Conservation (phyloP, 2,329 filamentous ascomycete species). For the Diaporthe capsici region DNA sequence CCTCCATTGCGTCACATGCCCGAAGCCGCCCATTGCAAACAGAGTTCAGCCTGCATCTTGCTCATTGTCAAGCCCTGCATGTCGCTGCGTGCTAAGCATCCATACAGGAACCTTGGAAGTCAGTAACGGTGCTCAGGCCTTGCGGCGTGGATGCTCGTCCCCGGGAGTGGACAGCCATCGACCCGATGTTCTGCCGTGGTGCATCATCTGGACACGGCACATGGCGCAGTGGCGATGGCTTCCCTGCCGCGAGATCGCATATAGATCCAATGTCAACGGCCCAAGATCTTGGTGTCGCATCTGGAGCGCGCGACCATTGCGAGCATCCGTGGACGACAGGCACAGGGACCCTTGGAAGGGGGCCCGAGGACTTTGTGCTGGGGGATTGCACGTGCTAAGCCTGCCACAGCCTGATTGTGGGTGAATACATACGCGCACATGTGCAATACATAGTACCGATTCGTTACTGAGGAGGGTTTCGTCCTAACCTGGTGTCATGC, state of each 20-base stretch:
- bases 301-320: not conserved
- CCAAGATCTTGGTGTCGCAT: constrained; percentile 22
- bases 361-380: not conserved
- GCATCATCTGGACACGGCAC: constrained; percentile 9
- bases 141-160: not conserved
- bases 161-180: not conserved
- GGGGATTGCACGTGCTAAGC: not conserved
- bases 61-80: constrained; percentile 16
- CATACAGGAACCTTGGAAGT: not conserved
- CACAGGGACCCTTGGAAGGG: not conserved
- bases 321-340: not conserved
- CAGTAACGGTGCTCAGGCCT: not conserved
- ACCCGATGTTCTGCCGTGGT: constrained; percentile 17
- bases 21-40: not conserved
- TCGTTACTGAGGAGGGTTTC: constrained; percentile 16
- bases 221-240: constrained; percentile 8
- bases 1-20: constrained; percentile 4
- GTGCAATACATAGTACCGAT: constrained; percentile 5
- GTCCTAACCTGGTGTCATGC: constrained; percentile 16
- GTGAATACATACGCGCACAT: not conserved
- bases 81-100: not conserved
- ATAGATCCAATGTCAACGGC: not conserved
- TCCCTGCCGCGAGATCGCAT: not conserved
- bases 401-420: not conserved
- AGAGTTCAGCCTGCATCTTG: constrained; percentile 24